These are phyloP conservation scores for Kandelia obovata DNA, from an alignment of 345 rosid genomes.

Conservation along the genomic window DNA sequence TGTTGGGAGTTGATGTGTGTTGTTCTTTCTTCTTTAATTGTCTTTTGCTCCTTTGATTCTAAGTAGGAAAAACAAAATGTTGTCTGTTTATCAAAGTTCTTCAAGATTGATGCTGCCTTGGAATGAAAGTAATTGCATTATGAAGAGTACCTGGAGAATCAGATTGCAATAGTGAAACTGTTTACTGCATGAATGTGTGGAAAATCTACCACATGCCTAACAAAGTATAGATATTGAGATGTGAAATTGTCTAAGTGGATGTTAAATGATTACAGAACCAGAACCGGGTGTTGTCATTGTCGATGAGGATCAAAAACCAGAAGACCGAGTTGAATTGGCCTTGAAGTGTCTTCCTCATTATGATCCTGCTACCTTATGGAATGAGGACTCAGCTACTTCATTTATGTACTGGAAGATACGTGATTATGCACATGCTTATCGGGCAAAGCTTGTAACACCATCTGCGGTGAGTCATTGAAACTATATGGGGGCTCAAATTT, in stretches of 20 bases:
- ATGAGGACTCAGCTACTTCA: constrained; percentile 27
- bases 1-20: not conserved
- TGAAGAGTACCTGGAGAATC: not conserved
- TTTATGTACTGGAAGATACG: constrained; percentile 89
- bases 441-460: constrained; percentile 68
- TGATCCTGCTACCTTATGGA: constrained; percentile 49
- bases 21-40: not conserved
- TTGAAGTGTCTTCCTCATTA: constrained; percentile 65
- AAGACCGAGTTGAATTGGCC: constrained; percentile 59
- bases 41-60: not conserved
- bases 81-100: not conserved
- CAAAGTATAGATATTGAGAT: not conserved
- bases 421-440: constrained; percentile 77
- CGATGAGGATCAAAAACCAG: constrained; percentile 62
- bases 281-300: constrained; percentile 46
- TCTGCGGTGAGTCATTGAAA: constrained; percentile 42
- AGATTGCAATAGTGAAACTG: not conserved
- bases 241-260: constrained; percentile 4
- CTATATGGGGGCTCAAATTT: not conserved
- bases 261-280: constrained; percentile 40
- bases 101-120: not conserved
- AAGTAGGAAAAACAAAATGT: not conserved
- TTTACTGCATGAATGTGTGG: not conserved
- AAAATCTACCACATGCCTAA: not conserved
- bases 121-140: not conserved